These are phyloP conservation scores for Tetrastigma voinierianum DNA, from an alignment of 164 flowering plant species.

Conservation along the genomic window DNA sequence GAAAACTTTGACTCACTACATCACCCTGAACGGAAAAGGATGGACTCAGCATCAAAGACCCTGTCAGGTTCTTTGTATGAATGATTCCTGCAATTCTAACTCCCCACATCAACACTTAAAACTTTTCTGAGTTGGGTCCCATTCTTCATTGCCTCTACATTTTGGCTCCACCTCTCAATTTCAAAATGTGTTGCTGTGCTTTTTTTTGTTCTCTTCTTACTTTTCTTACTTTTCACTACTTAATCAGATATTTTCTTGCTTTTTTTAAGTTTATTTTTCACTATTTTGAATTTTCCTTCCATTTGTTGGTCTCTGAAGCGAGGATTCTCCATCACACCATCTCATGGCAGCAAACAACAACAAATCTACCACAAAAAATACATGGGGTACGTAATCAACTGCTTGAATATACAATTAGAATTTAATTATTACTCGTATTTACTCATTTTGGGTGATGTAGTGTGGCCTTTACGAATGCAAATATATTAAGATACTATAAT, in stretches of 20 bases:
- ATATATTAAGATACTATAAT: too few species aligned
- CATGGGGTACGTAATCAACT: too few species aligned
- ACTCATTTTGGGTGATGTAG: too few species aligned
- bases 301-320: too few species aligned
- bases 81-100: not conserved
- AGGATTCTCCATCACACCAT: too few species aligned
- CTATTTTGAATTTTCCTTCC: too few species aligned
- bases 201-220: conserved; percentile 11
- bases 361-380: too few species aligned
- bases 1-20: conserved; percentile 52
- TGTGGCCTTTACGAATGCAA: too few species aligned
- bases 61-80: conserved; percentile 45
- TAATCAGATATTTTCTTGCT: not conserved
- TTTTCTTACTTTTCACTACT: conserved; percentile 2
- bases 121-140: conserved; percentile 18
- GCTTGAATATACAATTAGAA: too few species aligned
- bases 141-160: conserved; percentile 11
- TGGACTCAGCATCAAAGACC: conserved; percentile 44
- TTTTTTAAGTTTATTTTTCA: not conserved
- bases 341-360: too few species aligned
- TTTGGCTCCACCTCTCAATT: conserved; percentile 22
- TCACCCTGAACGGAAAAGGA: conserved; percentile 51
- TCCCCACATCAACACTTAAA: not conserved
- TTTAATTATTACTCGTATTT: too few species aligned
- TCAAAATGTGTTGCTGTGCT: conserved; percentile 32